These are phyloP conservation scores for Entelexis sorbosivorans DNA, from an alignment of 1,139 yeast species.

Conservation along the genomic window DNA sequence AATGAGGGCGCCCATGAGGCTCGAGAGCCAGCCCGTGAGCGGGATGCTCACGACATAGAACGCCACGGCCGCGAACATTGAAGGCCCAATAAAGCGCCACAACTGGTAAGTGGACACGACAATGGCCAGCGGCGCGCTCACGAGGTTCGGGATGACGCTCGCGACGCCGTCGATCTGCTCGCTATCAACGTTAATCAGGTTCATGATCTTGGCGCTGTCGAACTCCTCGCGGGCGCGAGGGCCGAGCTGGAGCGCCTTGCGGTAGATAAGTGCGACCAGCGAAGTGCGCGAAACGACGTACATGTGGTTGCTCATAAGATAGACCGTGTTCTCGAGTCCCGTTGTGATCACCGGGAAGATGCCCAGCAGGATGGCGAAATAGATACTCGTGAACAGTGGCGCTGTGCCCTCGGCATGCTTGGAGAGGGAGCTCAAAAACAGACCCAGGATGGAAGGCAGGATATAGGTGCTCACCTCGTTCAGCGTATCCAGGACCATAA, in stretches of 20 bases:
- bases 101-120: conserved; percentile 34
- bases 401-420: conserved; percentile 12
- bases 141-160: conserved; percentile 17
- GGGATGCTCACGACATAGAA: conserved; percentile 42
- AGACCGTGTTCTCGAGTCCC: conserved; percentile 32
- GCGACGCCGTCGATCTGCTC: conserved; percentile 45
- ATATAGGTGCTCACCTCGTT: conserved; percentile 51
- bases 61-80: conserved; percentile 50
- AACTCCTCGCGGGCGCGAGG: conserved; percentile 47
- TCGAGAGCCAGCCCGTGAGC: conserved; percentile 44
- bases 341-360: conserved; percentile 31
- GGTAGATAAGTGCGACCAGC: conserved; percentile 30
- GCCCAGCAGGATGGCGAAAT: conserved; percentile 22
- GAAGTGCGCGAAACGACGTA: conserved; percentile 19
- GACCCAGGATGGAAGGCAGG: conserved; percentile 26
- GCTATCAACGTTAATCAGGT: conserved; percentile 69
- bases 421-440: conserved; percentile 19
- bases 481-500: conserved; percentile 52
- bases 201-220: conserved; percentile 57
- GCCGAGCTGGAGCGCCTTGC: conserved; percentile 53
- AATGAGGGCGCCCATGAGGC: conserved; percentile 40
- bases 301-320: conserved; percentile 24
- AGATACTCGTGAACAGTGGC: conserved; percentile 20
- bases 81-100: conserved; percentile 48
- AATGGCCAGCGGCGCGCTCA: conserved; percentile 22